A percentile compares a stretch with the other conserved stretches of the same genome.
phyloP scores from a whole-genome alignment of 169 alveolate species.

The Plasmodium ovale region DNA sequence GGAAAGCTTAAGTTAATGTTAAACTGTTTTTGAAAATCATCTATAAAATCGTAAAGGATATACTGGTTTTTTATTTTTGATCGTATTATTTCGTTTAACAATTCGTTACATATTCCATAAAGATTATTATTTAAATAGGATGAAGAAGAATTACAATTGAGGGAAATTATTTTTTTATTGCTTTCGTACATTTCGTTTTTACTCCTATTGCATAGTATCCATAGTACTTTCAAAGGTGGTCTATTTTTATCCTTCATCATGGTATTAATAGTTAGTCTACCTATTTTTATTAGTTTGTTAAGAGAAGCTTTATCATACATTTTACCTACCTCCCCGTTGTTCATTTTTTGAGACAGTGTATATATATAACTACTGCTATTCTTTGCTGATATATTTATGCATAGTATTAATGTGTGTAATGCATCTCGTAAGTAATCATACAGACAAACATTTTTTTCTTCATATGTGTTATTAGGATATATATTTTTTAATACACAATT shows the following conservation, averaged over 20 bases:
- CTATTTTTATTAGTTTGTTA: constrained; percentile 18
- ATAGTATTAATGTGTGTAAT: constrained; percentile 34
- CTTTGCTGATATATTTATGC: constrained; percentile 8
- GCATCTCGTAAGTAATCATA: constrained; percentile 33
- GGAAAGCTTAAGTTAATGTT: constrained; percentile 21
- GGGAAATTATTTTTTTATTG: background rate
- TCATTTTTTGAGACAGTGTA: background rate
- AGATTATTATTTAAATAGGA: background rate
- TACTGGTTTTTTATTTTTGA: constrained; percentile 12
- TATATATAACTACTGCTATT: background rate
- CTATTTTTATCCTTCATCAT: background rate
- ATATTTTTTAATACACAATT: constrained; percentile 31
- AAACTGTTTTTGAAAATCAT: constrained; percentile 42
- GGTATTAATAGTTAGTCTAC: constrained; percentile 5
- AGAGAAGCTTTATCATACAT: constrained; percentile 11
- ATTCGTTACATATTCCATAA: background rate
- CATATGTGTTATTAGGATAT: background rate
- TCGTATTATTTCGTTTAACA: constrained; percentile 20
- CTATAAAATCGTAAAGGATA: constrained; percentile 35
- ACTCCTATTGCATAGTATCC: constrained; percentile 20
- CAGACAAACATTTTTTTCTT: constrained; percentile 5
- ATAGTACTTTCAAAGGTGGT: constrained; percentile 8
- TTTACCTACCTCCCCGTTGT: background rate
- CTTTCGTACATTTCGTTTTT: constrained; percentile 14
- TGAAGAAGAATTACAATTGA: background rate